Evolutionary conservation across 805 yeast genomes (phyloP).

Genomic region (Dipodascus geniculatus): DNA sequence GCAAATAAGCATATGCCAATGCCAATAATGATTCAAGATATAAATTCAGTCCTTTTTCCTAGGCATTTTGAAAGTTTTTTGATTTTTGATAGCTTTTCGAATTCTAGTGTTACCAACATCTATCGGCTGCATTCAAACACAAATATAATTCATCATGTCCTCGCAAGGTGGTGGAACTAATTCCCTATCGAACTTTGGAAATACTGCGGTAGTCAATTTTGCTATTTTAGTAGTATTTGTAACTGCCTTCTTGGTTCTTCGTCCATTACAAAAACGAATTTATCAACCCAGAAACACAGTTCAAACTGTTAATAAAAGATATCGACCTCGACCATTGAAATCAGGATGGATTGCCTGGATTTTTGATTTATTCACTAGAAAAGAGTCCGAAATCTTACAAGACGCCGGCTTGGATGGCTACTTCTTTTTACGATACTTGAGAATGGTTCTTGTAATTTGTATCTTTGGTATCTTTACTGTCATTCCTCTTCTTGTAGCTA

Average conservation of each 20-base stretch:
- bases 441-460: constrained; percentile 41
- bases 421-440: constrained; percentile 71
- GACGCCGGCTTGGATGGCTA: constrained; percentile 94
- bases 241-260: constrained; percentile 46
- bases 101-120: neutral
- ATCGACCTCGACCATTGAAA: constrained; percentile 60
- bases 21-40: neutral
- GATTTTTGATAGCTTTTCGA: neutral
- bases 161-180: neutral
- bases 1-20: neutral
- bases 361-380: constrained; percentile 45
- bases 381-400: constrained; percentile 64
- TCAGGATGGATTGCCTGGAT: constrained; percentile 64
- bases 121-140: too few relatives aligned
- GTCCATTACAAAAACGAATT: constrained; percentile 58
- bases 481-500: constrained; percentile 66
- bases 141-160: too few relatives aligned
- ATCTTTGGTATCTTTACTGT: constrained; percentile 43
- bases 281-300: constrained; percentile 74
- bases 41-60: neutral
- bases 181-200: constrained; percentile 64
- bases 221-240: constrained; percentile 53
- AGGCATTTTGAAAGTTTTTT: too few relatives aligned
- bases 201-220: constrained; percentile 60
- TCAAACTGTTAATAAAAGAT: constrained; percentile 35